Base-by-base conservation (phyloP, 371 early-diverging fungal species). In the Choanephora cucurbitarum region DNA sequence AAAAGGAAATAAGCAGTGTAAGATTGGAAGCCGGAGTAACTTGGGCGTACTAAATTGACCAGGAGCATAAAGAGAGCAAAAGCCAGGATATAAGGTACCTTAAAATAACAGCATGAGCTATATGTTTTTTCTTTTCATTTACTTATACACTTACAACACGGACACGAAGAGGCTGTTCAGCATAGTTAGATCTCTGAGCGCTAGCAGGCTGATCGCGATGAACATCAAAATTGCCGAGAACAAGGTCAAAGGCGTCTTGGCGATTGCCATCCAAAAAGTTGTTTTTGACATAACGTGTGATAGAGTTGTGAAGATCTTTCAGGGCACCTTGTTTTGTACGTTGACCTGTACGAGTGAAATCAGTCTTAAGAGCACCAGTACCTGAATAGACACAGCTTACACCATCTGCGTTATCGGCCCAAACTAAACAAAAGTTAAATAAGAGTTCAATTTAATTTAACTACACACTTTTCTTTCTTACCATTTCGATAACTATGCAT, bases 321-420 rank as follows among this genome's bases (percentile, higher is more conserved):
- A 96, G 43, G 4, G 89, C 89, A 4, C 99, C 99, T 21, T 58
- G 57, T 46, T 84, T 86, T 34, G 92, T 92, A 44, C 97, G 86
- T 64, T 86, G 81, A 19, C 97, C 99, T 3, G 96, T 95, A 80
- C 93, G 80, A 19, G 99, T 98, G 57, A 92, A 95, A 64, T 99
- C 98, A 5, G 98, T 96, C 64, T 99, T 98, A 34, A 99, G 81
- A 4, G 99, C 99, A 18, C 95, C 94, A 4, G 99, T 99, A 49
- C 99, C 99, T 19, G 96, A 90, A 72, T 99, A 99, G 44, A 92
- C 94, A 28, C 84, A 67, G 63, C 95, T 93, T 33, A 99, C 82
- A 10, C 85, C 91, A 80, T 99, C 97, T n/a, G 98, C 99, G 77
- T 99, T 95, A 66, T 99, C 95, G 22, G 96, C 97, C 99, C 99